A percentile compares a stretch with the other conserved stretches of the same genome.
phyloP scores from a whole-genome alignment of 2,329 filamentous ascomycete genomes.

The Alternaria ventricosa region DNA sequence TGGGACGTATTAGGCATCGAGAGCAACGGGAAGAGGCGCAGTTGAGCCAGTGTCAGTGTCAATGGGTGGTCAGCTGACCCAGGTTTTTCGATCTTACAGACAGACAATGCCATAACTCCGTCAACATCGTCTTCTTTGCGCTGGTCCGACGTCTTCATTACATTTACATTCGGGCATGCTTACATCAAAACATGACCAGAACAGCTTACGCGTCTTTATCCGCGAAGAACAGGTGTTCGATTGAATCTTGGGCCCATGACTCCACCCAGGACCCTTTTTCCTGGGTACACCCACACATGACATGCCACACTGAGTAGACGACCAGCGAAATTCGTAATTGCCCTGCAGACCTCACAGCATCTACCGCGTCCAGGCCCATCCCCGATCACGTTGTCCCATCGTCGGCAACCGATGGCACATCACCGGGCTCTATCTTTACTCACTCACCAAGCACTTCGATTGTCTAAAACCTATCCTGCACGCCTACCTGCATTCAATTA shows the following conservation, averaged over 20 bases:
- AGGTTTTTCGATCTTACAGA: neutral
- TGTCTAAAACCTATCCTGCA: neutral
- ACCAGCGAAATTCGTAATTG: neutral
- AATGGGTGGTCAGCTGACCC: conserved; percentile 20
- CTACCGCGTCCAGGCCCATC: neutral
- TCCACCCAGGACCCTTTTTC: neutral
- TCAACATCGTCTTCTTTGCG: neutral
- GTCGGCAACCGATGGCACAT: neutral
- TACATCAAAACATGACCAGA: neutral
- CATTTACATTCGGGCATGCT: neutral
- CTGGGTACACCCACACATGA: neutral
- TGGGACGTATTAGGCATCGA: neutral
- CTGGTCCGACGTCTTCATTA: neutral
- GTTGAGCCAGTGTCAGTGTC: conserved; percentile 22
- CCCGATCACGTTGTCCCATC: too few species aligned
- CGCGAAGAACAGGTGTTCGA: neutral
- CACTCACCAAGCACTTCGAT: neutral
- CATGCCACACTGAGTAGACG: neutral
- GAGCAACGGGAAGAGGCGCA: neutral
- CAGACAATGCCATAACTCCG: neutral
- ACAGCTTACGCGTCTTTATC: neutral
- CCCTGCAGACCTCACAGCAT: neutral
- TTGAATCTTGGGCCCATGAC: neutral
- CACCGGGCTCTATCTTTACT: neutral
- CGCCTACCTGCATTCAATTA: neutral